Evolutionary conservation across 371 early-diverging fungal species (phyloP).

Genomic region (Haplosporangium sp.): DNA sequence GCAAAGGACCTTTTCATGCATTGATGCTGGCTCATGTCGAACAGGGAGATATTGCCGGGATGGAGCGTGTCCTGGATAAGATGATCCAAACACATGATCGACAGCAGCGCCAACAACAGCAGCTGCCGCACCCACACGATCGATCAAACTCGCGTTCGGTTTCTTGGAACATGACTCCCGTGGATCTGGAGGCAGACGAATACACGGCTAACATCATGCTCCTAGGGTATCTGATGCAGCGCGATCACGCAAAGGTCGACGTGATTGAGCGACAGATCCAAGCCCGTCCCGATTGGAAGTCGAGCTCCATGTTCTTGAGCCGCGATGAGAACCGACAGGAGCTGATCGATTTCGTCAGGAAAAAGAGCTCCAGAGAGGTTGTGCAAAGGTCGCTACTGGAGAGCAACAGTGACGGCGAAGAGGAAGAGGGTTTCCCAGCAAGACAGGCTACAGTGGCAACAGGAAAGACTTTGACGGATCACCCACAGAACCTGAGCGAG

Average conservation of each 20-base stretch:
- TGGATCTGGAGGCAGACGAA: conserved; percentile 40
- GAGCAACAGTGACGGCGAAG: no score
- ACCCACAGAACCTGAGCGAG: not conserved
- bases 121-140: not conserved
- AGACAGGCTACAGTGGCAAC: not conserved
- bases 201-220: conserved; percentile 51
- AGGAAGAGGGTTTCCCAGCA: not conserved
- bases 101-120: conserved; percentile 5
- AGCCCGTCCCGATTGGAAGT: conserved; percentile 26
- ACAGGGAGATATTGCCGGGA: conserved; percentile 20
- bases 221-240: conserved; percentile 28
- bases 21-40: conserved; percentile 46
- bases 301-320: conserved; percentile 24
- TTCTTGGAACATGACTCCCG: not conserved
- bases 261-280: conserved; percentile 26
- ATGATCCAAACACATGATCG: conserved; percentile 21
- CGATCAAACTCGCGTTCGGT: not conserved
- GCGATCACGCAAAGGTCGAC: conserved; percentile 29
- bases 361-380: conserved; percentile 25
- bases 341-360: conserved; percentile 20
- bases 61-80: conserved; percentile 45
- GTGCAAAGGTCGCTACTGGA: conserved; percentile 11
- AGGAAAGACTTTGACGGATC: not conserved
- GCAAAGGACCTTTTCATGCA: conserved; percentile 46
- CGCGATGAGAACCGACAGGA: conserved; percentile 18